Conservation (phyloP, 176 grass and related monocot species). For the Aegilops umbellulata region DNA sequence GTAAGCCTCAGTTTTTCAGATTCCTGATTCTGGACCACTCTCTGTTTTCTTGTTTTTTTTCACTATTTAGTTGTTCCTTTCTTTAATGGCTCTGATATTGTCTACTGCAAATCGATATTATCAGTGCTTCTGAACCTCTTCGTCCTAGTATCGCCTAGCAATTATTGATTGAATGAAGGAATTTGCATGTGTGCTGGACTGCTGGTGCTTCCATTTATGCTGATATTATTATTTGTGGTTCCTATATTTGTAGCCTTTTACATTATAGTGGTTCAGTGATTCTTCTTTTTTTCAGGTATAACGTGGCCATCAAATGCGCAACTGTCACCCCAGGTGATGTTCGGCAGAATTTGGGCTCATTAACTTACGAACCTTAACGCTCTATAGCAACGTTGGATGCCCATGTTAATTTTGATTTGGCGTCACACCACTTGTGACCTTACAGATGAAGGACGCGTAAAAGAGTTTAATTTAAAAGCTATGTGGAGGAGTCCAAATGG, state of each 20-base stretch:
- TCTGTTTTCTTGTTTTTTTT: slow-evolving; percentile 16
- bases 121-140: slow-evolving; percentile 4
- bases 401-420: slow-evolving; percentile 3
- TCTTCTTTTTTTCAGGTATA: slow-evolving; percentile 57
- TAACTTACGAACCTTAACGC: background rate
- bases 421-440: slow-evolving; percentile 5
- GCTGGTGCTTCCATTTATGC: background rate
- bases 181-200: background rate
- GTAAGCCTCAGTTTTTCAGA: slow-evolving; percentile 32
- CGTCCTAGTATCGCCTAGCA: background rate
- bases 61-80: background rate
- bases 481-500: slow-evolving; percentile 90
- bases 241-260: background rate
- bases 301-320: slow-evolving; percentile 81
- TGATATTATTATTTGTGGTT: background rate
- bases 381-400: background rate
- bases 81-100: background rate
- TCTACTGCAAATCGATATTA: background rate
- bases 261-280: background rate
- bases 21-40: background rate
- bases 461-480: slow-evolving; percentile 72
- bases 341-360: background rate
- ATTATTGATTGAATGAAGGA: background rate
- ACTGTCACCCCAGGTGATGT: slow-evolving; percentile 75
- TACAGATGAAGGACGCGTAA: slow-evolving; percentile 75